phyloP scores from a whole-genome alignment of 139 green algal genomes.

The Nannochloris sp. region DNA sequence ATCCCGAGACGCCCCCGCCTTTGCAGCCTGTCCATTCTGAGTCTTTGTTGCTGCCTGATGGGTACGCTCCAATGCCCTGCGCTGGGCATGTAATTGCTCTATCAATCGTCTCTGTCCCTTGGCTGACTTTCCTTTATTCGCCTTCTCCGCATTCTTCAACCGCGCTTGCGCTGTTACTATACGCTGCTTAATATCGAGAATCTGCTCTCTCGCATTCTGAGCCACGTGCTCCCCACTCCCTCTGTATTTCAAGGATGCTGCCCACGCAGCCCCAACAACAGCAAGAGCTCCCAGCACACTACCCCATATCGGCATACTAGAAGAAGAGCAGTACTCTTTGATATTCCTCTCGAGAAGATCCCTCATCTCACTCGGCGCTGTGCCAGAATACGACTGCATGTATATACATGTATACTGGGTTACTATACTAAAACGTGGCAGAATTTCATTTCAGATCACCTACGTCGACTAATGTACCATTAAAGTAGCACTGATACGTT shows the following conservation, averaged over 20 bases:
- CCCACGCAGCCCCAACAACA: background rate
- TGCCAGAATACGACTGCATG: background rate
- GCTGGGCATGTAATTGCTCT: constrained; percentile 3
- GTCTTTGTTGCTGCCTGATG: background rate
- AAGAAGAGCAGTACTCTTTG: background rate
- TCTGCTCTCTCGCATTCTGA: background rate
- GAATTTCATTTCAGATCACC: background rate
- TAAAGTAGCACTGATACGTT: constrained; percentile 11
- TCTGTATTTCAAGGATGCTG: background rate
- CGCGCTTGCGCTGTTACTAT: constrained; percentile 1
- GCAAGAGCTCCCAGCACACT: background rate
- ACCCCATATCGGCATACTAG: background rate
- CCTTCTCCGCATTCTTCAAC: constrained; percentile 10
- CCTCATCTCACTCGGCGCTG: constrained; percentile 1
- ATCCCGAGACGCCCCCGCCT: background rate
- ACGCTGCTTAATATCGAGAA: constrained; percentile 9
- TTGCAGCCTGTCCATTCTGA: constrained; percentile 1
- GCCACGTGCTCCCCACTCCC: background rate
- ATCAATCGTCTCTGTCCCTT: constrained; percentile 8
- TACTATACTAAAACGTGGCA: no score
- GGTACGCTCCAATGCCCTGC: background rate
- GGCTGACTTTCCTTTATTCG: constrained; percentile 12
- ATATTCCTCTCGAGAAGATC: background rate
- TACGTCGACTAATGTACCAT: constrained; percentile 9
- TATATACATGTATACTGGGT: background rate